These are phyloP conservation scores for Xenoacremonium recifei DNA, from an alignment of 2,329 filamentous ascomycete genomes.

Conservation along the genomic window DNA sequence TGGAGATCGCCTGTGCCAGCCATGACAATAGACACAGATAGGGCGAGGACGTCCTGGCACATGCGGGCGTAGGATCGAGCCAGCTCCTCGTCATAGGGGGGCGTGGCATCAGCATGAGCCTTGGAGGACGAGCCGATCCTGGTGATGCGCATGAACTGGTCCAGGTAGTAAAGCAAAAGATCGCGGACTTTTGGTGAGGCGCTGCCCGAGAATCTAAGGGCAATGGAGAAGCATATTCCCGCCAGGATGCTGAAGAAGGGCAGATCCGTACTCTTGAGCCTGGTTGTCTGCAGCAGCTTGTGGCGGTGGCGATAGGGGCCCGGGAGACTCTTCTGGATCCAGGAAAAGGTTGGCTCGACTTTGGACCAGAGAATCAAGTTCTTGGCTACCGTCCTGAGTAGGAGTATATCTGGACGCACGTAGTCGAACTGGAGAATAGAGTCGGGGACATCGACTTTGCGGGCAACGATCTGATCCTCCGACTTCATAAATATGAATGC, in stretches of 20 bases:
- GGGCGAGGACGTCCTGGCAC: constrained; percentile 83
- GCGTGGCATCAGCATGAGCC: constrained; percentile 27
- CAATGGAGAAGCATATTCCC: constrained; percentile 80
- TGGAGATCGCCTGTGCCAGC: constrained; percentile 88
- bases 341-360: constrained; percentile 70
- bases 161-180: constrained; percentile 78
- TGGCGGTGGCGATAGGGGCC: constrained; percentile 62
- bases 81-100: constrained; percentile 78
- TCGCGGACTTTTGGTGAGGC: constrained; percentile 71
- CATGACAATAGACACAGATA: constrained; percentile 88
- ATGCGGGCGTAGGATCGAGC: constrained; percentile 81
- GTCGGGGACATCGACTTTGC: constrained; percentile 90
- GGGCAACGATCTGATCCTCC: constrained; percentile 79
- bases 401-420: constrained; percentile 86
- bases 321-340: constrained; percentile 76
- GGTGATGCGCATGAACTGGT: constrained; percentile 79
- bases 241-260: constrained; percentile 91
- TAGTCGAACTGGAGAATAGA: constrained; percentile 93
- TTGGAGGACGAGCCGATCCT: constrained; percentile 46
- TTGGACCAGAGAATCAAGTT: constrained; percentile 91
- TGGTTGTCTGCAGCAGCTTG: constrained; percentile 56
- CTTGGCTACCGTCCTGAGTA: constrained; percentile 83
- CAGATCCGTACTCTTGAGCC: constrained; percentile 77
- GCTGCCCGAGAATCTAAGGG: constrained; percentile 72
- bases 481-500: constrained; percentile 97